A percentile compares a stretch with the other conserved stretches of the same genome.
phyloP scores from a whole-genome alignment of 306 rosid species.

The Cyamopsis tetragonoloba region DNA sequence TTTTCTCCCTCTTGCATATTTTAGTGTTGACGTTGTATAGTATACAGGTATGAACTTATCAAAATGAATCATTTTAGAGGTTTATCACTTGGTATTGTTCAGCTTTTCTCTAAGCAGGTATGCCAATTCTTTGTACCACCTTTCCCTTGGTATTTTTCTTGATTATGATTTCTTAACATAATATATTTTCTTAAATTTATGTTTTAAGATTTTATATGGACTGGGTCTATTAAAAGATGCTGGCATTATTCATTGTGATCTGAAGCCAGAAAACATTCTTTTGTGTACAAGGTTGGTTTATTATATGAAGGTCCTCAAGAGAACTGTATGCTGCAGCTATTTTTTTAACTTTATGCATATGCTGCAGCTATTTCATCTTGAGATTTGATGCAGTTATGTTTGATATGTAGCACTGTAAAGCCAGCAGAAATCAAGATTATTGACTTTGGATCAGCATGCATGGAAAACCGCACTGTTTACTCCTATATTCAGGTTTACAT shows the following conservation, averaged over 20 bases:
- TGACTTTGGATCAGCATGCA: slow-evolving; percentile 99
- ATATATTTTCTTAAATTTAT: slow-evolving; percentile 31
- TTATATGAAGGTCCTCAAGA: slow-evolving; percentile 18
- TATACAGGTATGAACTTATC: slow-evolving; percentile 92
- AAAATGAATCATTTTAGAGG: slow-evolving; percentile 97
- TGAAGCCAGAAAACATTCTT: slow-evolving; percentile 99
- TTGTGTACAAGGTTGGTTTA: slow-evolving; percentile 76
- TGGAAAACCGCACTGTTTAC: slow-evolving; percentile 99
- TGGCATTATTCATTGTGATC: slow-evolving; percentile 97
- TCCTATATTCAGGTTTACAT: slow-evolving; percentile 90
- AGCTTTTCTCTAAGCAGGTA: slow-evolving; percentile 95
- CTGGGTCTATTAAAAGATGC: slow-evolving; percentile 88
- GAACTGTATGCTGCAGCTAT: slow-evolving; percentile 26
- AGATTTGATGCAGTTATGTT: slow-evolving; percentile 26
- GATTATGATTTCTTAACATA: slow-evolving; percentile 21
- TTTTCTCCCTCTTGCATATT: slow-evolving; percentile 20
- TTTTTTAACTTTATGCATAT: slow-evolving; percentile 2
- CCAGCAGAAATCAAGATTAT: slow-evolving; percentile 92
- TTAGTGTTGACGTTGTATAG: slow-evolving; percentile 33
- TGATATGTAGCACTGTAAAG: slow-evolving; percentile 53
- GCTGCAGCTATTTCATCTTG: slow-evolving; percentile 32
- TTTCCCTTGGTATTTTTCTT: slow-evolving; percentile 18
- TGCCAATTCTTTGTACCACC: slow-evolving; percentile 15
- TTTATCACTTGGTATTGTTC: slow-evolving; percentile 88
- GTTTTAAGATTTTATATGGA: slow-evolving; percentile 73